Base-by-base conservation (phyloP, 2,329 filamentous ascomycete genomes). In the Neofusicoccum laricinum region DNA sequence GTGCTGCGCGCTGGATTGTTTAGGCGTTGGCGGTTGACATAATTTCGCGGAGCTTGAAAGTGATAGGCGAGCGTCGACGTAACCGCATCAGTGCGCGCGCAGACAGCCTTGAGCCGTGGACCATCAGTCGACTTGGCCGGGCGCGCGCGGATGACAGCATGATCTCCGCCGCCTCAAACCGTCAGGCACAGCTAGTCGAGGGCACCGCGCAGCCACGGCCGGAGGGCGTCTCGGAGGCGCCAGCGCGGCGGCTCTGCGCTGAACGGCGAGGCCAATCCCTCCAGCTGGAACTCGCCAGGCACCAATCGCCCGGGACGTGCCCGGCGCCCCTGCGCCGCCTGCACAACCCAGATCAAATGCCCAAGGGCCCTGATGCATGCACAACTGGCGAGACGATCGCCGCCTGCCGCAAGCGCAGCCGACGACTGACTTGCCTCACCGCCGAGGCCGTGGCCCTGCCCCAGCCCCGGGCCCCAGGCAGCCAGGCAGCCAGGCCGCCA, bases 11-110 rank as follows among this genome's bases (percentile, higher is more conserved):
- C 55, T 59, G 55, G 55, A 59, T 46, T 46, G 62, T 50, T 49
- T 57, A 53, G 61, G 41, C 40, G 49, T 55, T 57, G 50, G 61
- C 61, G 43, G 62, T 64, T 48, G 51, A 64, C 50, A 58, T 58
- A 58, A 64, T 64, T 58, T 58, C 62, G 62, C 61, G 34, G 61
- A 53, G 48, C 61, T 53, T 46, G 61, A 53, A 34, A 53, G 61
- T 63, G 61, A 63, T 63, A 63, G 61, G 48, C 61, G 61, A 63
- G 48, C 48, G 61, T 51, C 61, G 49, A 63, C 49, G 61, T 63
- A 63, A 63, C 61, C 38, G 46, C 45, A 61, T 61, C 58, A 50
- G 58, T 61, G 43, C 55, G 21, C 55, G 41, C 55, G 43, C 17
- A 38, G 25, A 36, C 55, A 36, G 49, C 25, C 55, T 19, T 19